Percentiles rank a stretch among this genome's conserved stretches.
Conservation (phyloP, 805 yeast genomes). For the Candida silvicultrix region DNA sequence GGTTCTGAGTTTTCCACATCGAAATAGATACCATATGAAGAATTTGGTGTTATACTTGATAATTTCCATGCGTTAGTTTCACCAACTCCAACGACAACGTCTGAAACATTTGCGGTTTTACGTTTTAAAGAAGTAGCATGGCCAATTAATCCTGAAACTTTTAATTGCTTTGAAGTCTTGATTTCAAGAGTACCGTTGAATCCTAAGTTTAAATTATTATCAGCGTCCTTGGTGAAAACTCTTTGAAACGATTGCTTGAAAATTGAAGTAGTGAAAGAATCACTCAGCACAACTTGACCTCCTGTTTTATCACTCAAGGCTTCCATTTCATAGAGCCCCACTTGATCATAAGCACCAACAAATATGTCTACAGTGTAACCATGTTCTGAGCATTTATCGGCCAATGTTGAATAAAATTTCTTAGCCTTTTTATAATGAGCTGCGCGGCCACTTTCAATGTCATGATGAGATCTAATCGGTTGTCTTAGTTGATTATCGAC, state of each 20-base stretch:
- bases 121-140: conserved; percentile 45
- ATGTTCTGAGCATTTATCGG: conserved; percentile 37
- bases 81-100: conserved; percentile 36
- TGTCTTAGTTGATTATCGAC: conserved; percentile 51
- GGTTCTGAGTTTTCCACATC: conserved; percentile 32
- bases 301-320: conserved; percentile 51
- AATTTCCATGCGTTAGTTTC: conserved; percentile 55
- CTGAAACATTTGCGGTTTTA: conserved; percentile 16
- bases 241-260: conserved; percentile 59
- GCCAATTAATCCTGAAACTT: conserved; percentile 56
- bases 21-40: conserved; percentile 52
- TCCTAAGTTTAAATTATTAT: conserved; percentile 42
- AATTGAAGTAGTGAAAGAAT: conserved; percentile 60
- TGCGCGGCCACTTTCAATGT: conserved; percentile 40
- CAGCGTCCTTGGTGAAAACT: conserved; percentile 35
- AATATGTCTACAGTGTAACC: conserved; percentile 54
- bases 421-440: conserved; percentile 36
- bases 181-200: conserved; percentile 56
- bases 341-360: conserved; percentile 64
- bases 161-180: conserved; percentile 42
- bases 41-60: conserved; percentile 48
- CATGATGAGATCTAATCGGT: conserved; percentile 63
- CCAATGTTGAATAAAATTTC: conserved; percentile 42
- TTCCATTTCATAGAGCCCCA: conserved; percentile 65
- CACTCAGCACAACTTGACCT: conserved; percentile 56